Evolutionary conservation across 139 green algal species (phyloP).

Genomic region (Nannochloris sp.): DNA sequence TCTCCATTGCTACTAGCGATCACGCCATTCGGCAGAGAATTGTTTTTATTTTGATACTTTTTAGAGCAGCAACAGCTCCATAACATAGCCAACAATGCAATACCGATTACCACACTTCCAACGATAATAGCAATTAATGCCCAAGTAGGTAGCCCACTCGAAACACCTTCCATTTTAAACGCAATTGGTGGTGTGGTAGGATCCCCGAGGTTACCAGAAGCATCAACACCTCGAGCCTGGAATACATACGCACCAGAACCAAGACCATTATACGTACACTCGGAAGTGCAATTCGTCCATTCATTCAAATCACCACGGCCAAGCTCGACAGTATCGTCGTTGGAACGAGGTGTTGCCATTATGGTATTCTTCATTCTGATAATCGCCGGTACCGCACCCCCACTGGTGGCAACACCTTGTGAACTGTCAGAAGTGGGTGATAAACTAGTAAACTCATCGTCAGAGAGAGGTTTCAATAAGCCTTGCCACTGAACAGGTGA

Average conservation of each 20-base stretch:
- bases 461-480: too few species aligned
- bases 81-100: background rate
- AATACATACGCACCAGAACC: conserved; percentile 19
- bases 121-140: conserved; percentile 17
- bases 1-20: too few species aligned
- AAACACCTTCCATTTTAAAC: conserved; percentile 13
- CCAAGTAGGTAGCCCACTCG: conserved; percentile 12
- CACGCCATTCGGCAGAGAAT: too few species aligned
- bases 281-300: conserved; percentile 20
- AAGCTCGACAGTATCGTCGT: too few species aligned
- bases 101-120: background rate
- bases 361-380: too few species aligned
- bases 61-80: conserved; percentile 15
- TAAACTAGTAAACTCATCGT: too few species aligned
- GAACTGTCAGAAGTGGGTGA: too few species aligned
- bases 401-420: too few species aligned
- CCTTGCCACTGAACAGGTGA: background rate
- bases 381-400: too few species aligned
- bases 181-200: conserved; percentile 6
- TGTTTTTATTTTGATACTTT: too few species aligned
- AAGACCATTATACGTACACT: conserved; percentile 10
- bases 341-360: too few species aligned
- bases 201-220: conserved; percentile 30
- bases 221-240: conserved; percentile 21
- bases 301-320: background rate